Percentiles rank a stretch among this genome's conserved stretches.
Evolutionary conservation across 1,284 basidiomycete genomes (phyloP).

Genomic region (Irpex sp.): DNA sequence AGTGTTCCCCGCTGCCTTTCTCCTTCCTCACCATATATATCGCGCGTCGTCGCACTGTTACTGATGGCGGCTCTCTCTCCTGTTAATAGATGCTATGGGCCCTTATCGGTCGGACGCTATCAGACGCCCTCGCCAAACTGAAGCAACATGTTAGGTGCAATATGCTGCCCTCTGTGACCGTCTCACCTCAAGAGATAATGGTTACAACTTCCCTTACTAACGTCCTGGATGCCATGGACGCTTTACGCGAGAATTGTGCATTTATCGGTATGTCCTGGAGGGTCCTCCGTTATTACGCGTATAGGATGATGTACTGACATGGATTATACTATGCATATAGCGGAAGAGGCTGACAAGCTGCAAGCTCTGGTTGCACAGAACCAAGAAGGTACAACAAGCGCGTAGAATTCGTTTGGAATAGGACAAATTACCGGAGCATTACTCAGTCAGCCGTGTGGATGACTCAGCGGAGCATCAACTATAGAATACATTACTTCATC

Average conservation of each 20-base stretch:
- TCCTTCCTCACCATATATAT: not conserved
- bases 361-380: conserved; percentile 4
- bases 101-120: conserved; percentile 6
- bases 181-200: conserved; percentile 11
- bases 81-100: conserved; percentile 9
- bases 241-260: conserved; percentile 8
- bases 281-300: not conserved
- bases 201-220: conserved; percentile 14
- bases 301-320: not conserved
- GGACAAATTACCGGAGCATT: not conserved
- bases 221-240: conserved; percentile 17
- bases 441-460: not conserved
- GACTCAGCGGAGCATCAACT: too few relatives aligned
- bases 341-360: conserved; percentile 9
- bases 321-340: not conserved
- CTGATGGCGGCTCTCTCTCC: too few relatives aligned
- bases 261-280: conserved; percentile 10
- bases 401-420: not conserved
- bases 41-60: too few relatives aligned
- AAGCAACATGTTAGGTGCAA: not conserved
- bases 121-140: conserved; percentile 9
- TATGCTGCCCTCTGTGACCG: not conserved
- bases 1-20: not conserved
- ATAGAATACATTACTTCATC: too few relatives aligned
- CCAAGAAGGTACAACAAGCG: not conserved